Base-by-base conservation (phyloP, 2,329 filamentous ascomycete genomes). In the Aspergillus bombycis region DNA sequence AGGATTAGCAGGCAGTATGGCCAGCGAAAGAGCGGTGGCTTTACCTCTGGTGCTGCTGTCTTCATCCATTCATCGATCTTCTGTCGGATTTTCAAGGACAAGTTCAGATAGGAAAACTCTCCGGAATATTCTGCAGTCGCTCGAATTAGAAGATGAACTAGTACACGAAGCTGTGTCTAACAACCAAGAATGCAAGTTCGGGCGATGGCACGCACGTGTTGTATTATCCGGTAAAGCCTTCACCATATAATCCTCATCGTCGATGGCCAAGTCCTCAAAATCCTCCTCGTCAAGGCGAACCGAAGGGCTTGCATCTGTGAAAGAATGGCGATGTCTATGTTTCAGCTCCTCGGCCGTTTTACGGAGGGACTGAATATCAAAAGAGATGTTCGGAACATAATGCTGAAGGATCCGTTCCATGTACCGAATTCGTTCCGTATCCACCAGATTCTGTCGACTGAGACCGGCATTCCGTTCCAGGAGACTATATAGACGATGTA, bases 331-430 rank as follows among this genome's bases (percentile, higher is more conserved):
- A 55, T 76, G 75, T 58, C 74, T 72, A 38, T 74, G 77, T 61
- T 81, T 78, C 8, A 84, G 68, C 14, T 82, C 77, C 28, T 82
- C 79, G 6, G 78, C 80, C 34, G 82, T 73, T 38, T 75, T 75
- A 38, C 79, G 79, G 43, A 85, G 72, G 6, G 77, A 79, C 30
- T 77, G 73, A 2, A 80, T 72, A 65, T 81, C 79, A 26, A 82
- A 76, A 28, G 74, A 75, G 63, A 80, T 74, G 52, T 81, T 77
- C n/a, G 82, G 82, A 45, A 79, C 74, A 67, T 81, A 83, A 61
- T 84, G 79, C 9, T 76, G 74, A n/a, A 85, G 72, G 45, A 85
- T 77, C 36, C 78, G 79, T 70, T 85, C 83, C 82, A 85, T 79
- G 62, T 73, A 77, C 43, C 70, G 74, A 41, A 77, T 69, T 12